Conservation (phyloP, 75 land plant species). For the Selaginella tamariscina region DNA sequence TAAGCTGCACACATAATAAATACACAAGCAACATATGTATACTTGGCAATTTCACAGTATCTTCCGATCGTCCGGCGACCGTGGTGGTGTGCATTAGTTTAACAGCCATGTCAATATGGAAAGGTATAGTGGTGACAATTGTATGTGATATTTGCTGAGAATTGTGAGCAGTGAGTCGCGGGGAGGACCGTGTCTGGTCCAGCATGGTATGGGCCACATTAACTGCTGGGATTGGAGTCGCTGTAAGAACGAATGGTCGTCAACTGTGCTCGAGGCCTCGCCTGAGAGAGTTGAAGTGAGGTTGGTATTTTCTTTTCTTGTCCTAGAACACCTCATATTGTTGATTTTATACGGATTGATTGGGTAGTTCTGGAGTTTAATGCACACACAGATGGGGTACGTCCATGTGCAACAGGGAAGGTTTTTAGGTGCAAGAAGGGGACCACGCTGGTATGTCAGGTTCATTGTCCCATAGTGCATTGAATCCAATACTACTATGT, state of each 20-base stretch:
- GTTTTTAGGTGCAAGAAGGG: no score
- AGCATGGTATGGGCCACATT: slow-evolving; percentile 67
- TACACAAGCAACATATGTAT: no score
- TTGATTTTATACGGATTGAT: no score
- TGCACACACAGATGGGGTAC: no score
- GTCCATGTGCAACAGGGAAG: no score
- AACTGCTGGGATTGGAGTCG: slow-evolving; percentile 67
- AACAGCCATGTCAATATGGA: slow-evolving; percentile 55
- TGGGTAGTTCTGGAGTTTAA: no score
- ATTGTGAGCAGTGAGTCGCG: not conserved
- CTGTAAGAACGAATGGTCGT: slow-evolving; percentile 70
- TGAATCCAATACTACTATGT: no score
- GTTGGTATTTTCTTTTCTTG: not conserved
- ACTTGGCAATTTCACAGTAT: slow-evolving; percentile 74
- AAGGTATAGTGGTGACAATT: slow-evolving; percentile 58
- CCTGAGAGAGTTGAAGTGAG: slow-evolving; percentile 13
- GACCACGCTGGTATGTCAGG: no score
- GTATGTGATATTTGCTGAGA: no score
- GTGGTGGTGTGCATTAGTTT: slow-evolving; percentile 56
- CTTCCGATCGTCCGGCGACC: slow-evolving; percentile 75
- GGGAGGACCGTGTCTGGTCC: not conserved
- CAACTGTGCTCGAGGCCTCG: slow-evolving; percentile 87
- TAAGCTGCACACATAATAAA: no score
- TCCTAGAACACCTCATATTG: no score
- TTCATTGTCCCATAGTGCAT: no score